These are phyloP conservation scores for Linnemannia elongata DNA, from an alignment of 192 early-diverging fungal species.

Conservation along the genomic window DNA sequence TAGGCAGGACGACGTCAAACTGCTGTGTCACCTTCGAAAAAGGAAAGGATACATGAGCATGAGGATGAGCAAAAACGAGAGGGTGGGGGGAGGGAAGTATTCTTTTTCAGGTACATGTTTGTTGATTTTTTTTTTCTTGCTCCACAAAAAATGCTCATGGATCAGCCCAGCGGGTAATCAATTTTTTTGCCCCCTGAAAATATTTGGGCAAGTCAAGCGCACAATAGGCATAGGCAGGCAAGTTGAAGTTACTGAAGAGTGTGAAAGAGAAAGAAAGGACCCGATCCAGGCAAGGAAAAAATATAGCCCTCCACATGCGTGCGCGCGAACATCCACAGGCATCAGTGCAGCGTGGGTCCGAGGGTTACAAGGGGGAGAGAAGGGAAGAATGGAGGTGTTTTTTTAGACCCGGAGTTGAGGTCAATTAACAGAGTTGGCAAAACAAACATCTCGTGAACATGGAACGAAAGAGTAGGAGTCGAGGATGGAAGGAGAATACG, in stretches of 20 bases:
- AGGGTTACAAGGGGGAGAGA: background rate
- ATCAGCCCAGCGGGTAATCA: background rate
- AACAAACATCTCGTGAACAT: background rate
- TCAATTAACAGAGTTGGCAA: background rate
- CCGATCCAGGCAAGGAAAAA: background rate
- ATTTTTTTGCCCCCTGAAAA: background rate
- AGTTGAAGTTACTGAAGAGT: background rate
- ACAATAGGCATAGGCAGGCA: background rate
- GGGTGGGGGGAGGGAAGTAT: background rate
- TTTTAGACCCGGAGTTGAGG: background rate
- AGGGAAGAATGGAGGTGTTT: background rate
- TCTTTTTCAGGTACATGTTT: background rate
- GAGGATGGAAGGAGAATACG: background rate
- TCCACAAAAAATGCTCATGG: background rate
- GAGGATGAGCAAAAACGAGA: background rate
- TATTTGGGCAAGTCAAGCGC: background rate
- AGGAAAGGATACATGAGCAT: background rate
- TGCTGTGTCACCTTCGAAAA: conserved; percentile 6
- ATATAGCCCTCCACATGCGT: background rate
- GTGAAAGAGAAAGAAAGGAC: background rate
- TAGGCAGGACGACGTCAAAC: background rate
- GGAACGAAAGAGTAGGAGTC: background rate
- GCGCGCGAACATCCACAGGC: background rate
- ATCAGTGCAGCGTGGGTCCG: background rate
- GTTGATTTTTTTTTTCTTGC: background rate